Evolutionary conservation across 2,329 filamentous ascomycete genomes (phyloP), one percentile per base, ranked within the genome.

Genomic region (Arthrobotrys conoides): DNA sequence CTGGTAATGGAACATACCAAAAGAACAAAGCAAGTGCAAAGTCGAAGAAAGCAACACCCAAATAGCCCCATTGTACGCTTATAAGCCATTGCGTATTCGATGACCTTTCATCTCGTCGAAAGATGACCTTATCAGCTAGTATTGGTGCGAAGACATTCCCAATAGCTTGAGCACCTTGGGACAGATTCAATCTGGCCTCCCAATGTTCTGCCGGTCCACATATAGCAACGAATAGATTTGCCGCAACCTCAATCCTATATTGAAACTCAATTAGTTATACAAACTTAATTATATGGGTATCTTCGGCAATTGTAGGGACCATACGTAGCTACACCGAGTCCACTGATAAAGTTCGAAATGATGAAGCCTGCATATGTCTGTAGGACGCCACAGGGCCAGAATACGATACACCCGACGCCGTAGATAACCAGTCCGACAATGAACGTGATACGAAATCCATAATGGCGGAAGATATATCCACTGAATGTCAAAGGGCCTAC

Each of bases 361-460:
- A 77, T 71, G 85, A 94, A 94, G 8, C 92, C 92, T 27, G 87
- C 89, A 82, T 94, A 94, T 16, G 89, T 92, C 53, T 88, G 87
- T 76, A 93, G 88, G 9, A 94, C 89, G 6, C 91, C 91, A 0
- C 91, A 91, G 0, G 93, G 93, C 93, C 92, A 96, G 85, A 95
- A 94, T 85, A 94, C 93, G 80, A 95, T 89, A 41, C 92, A 93
- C 0, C 91, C 91, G 4, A 89, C 87, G 0, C 91, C 90, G 83
- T 93, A 93, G 53, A 93, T 87, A 72, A 85, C 87, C 5, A 94
- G 86, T 44, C 92, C 93, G 30, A 91, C 87, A 76, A 96, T 94
- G 81, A 96, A 94, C 0, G 92, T 93, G 49, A 90, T 90, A 81
- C 93, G 92, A 85, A 93, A 96, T 2, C 93, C 93, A 64, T 91